Evolutionary conservation across 768 basidiomycete genomes (phyloP).

Genomic region (Russula sp.): DNA sequence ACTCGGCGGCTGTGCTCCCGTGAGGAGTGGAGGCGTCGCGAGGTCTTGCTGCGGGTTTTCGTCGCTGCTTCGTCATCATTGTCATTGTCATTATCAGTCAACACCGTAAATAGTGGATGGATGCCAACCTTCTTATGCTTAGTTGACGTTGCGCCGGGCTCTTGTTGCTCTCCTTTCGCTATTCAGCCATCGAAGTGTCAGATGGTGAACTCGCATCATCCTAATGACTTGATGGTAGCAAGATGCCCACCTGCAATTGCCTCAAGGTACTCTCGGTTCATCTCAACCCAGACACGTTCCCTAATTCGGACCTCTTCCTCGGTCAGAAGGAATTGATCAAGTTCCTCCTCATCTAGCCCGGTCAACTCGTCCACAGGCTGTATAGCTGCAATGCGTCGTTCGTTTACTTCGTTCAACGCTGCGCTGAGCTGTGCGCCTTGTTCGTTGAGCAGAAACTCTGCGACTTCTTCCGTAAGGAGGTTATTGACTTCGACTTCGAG

Average conservation of each 20-base stretch:
- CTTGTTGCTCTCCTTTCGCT: constrained; percentile 62
- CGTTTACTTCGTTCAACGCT: constrained; percentile 62
- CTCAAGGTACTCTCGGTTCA: constrained; percentile 87
- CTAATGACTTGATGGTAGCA: not conserved
- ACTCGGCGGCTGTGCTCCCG: constrained; percentile 67
- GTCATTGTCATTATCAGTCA: constrained; percentile 27
- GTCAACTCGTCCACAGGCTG: constrained; percentile 48
- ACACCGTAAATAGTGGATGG: not conserved
- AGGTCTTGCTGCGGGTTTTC: constrained; percentile 57
- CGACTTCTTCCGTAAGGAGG: constrained; percentile 62
- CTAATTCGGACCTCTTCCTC: constrained; percentile 80
- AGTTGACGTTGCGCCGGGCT: constrained; percentile 29
- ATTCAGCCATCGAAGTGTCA: constrained; percentile 3
- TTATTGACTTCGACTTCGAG: constrained; percentile 57
- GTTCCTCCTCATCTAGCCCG: constrained; percentile 86
- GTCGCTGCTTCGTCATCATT: constrained; percentile 40
- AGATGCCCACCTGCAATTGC: constrained; percentile 63
- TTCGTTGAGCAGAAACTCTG: constrained; percentile 52
- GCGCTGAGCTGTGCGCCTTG: constrained; percentile 51
- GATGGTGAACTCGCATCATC: not conserved
- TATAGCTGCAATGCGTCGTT: constrained; percentile 49
- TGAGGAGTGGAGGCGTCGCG: constrained; percentile 67
- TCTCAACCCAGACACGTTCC: constrained; percentile 90
- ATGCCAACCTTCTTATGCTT: constrained; percentile 73
- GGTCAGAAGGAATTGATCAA: constrained; percentile 70